phyloP scores from a whole-genome alignment of 2,329 filamentous ascomycete species.

The Botryotinia calthae region DNA sequence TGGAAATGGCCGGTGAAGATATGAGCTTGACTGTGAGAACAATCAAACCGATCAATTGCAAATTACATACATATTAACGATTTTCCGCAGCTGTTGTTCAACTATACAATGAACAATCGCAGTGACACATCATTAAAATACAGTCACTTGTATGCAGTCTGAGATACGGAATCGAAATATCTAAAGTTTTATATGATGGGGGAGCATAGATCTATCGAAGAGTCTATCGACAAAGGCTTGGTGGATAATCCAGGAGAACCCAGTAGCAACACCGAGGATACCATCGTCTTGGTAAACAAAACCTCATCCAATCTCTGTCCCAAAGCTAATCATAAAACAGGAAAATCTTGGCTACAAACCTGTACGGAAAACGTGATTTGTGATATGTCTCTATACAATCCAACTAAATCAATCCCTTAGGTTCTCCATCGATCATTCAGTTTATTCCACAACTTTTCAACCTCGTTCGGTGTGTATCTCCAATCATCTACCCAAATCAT shows the following conservation, averaged over 20 bases:
- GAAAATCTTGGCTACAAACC: conserved; percentile 54
- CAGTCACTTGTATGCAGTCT: not conserved
- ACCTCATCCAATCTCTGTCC: not conserved
- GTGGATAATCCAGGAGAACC: not conserved
- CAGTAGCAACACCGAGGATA: not conserved
- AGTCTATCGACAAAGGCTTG: not conserved
- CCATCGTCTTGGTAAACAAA: not conserved
- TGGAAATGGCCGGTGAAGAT: not conserved
- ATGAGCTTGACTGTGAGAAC: not conserved
- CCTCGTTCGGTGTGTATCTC: conserved; percentile 46
- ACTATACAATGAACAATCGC: not conserved
- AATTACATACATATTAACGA: not conserved
- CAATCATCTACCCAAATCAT: not conserved
- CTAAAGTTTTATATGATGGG: not conserved
- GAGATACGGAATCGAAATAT: not conserved
- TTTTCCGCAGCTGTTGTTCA: not conserved
- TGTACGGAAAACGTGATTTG: conserved; percentile 40
- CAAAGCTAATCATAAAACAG: conserved; percentile 30
- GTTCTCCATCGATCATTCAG: conserved; percentile 53
- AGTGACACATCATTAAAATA: not conserved
- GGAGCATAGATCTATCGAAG: not conserved
- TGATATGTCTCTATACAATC: not conserved
- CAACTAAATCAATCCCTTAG: conserved; percentile 20
- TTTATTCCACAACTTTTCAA: conserved; percentile 57
- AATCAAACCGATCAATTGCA: not conserved